Evolutionary conservation across 2,329 filamentous ascomycete species (phyloP).

Genomic region (Neonectria ditissima): DNA sequence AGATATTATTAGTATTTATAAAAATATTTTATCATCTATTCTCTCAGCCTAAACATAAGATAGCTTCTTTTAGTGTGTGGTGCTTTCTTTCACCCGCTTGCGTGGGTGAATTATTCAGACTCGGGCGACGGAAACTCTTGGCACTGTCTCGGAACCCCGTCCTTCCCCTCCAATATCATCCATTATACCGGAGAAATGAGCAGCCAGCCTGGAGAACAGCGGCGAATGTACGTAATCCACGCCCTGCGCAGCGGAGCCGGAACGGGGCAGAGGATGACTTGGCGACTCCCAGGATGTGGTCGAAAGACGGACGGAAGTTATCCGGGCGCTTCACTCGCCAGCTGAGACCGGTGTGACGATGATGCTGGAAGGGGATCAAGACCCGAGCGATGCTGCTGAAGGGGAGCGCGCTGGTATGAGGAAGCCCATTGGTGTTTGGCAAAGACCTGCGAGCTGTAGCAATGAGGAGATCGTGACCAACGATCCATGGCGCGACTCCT

Average conservation of each 20-base stretch:
- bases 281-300: slow-evolving; percentile 11
- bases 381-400: slow-evolving; percentile 11
- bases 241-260: slow-evolving; percentile 23
- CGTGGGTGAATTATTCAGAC: slow-evolving; percentile 17
- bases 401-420: not conserved
- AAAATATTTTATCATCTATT: too few relatives aligned
- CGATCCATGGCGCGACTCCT: slow-evolving; percentile 29
- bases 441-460: slow-evolving; percentile 6
- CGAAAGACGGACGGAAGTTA: slow-evolving; percentile 28
- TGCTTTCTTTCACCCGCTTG: too few relatives aligned
- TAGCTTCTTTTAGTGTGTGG: too few relatives aligned
- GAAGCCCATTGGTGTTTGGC: slow-evolving; percentile 31
- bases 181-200: slow-evolving; percentile 9
- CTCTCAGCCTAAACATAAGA: too few relatives aligned
- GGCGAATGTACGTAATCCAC: slow-evolving; percentile 28
- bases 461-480: slow-evolving; percentile 39
- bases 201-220: slow-evolving; percentile 15
- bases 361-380: slow-evolving; percentile 1
- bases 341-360: slow-evolving; percentile 17
- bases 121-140: slow-evolving; percentile 17
- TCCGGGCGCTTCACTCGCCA: slow-evolving; percentile 17
- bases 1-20: too few relatives aligned
- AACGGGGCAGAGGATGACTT: slow-evolving; percentile 20
- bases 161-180: not conserved
- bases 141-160: slow-evolving; percentile 6